Evolutionary conservation across 129 eudicot genomes (phyloP).

Genomic region (Arctium minus): DNA sequence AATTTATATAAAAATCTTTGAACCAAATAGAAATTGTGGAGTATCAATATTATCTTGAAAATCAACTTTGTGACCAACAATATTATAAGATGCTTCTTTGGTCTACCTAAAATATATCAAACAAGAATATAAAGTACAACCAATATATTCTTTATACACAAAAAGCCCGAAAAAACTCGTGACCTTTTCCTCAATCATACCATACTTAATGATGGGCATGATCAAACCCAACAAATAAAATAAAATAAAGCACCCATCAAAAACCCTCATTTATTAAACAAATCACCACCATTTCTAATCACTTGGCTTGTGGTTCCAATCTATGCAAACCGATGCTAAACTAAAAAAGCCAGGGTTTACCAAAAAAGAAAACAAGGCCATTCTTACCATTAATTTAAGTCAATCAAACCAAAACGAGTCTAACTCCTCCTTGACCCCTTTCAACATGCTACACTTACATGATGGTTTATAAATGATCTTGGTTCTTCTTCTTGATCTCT

Average conservation of each 20-base stretch:
- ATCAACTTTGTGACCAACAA: not conserved
- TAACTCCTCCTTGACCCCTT: not conserved
- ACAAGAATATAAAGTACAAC: not conserved
- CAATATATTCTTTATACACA: not conserved
- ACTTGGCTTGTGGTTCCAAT: not conserved
- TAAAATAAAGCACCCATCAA: not conserved
- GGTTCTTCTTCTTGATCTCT: slow-evolving; percentile 32
- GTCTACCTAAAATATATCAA: not conserved
- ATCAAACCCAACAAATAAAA: not conserved
- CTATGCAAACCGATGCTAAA: too few relatives aligned
- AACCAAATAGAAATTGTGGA: not conserved
- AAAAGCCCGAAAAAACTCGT: not conserved
- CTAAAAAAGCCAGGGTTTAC: too few relatives aligned
- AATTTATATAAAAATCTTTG: not conserved
- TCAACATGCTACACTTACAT: slow-evolving; percentile 37
- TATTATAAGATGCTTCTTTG: not conserved
- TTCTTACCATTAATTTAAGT: not conserved
- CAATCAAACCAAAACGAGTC: not conserved
- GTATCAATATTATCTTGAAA: too few relatives aligned
- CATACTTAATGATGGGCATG: too few relatives aligned
- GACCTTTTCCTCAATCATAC: not conserved
- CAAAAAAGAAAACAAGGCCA: not conserved
- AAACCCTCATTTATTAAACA: not conserved
- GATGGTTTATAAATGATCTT: slow-evolving; percentile 16
- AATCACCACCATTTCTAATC: not conserved